These are phyloP conservation scores for Pichia sp. DNA, from an alignment of 1,139 yeast genomes.

Conservation along the genomic window DNA sequence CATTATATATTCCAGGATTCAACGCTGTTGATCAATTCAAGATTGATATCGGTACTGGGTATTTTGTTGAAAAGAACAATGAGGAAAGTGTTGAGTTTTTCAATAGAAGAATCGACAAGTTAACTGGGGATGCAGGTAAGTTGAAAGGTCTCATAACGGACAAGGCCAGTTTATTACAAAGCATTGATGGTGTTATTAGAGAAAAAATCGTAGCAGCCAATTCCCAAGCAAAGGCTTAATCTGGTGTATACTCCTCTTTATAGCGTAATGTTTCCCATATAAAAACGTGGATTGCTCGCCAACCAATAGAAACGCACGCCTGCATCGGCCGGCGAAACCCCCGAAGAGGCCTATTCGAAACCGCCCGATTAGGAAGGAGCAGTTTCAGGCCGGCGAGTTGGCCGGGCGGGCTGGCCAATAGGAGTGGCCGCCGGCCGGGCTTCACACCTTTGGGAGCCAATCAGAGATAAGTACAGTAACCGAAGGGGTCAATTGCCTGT, in stretches of 20 bases:
- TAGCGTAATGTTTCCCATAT: too few species aligned
- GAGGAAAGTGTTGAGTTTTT: constrained; percentile 69
- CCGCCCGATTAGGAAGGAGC: not conserved
- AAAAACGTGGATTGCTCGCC: not conserved
- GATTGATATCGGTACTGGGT: constrained; percentile 96
- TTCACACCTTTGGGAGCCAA: not conserved
- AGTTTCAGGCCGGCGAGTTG: not conserved
- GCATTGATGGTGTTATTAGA: constrained; percentile 46
- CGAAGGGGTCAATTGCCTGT: not conserved
- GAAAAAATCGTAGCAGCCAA: constrained; percentile 27
- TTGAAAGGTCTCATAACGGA: constrained; percentile 67
- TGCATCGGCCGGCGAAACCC: constrained; percentile 4
- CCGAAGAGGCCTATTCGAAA: constrained; percentile 4
- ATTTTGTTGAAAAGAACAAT: constrained; percentile 74
- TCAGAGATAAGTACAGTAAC: too few species aligned
- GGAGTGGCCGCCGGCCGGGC: not conserved
- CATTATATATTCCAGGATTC: constrained; percentile 84
- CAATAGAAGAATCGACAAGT: constrained; percentile 62
- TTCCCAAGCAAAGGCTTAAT: not conserved
- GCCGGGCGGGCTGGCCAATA: not conserved
- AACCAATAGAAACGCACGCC: not conserved
- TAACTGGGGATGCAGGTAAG: constrained; percentile 67
- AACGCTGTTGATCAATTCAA: constrained; percentile 59
- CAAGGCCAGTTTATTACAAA: constrained; percentile 48
- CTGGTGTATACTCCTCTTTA: too few species aligned